These are phyloP conservation scores for Saprolegnia diclina DNA, from an alignment of 352 stramenopile genomes.

Conservation along the genomic window DNA sequence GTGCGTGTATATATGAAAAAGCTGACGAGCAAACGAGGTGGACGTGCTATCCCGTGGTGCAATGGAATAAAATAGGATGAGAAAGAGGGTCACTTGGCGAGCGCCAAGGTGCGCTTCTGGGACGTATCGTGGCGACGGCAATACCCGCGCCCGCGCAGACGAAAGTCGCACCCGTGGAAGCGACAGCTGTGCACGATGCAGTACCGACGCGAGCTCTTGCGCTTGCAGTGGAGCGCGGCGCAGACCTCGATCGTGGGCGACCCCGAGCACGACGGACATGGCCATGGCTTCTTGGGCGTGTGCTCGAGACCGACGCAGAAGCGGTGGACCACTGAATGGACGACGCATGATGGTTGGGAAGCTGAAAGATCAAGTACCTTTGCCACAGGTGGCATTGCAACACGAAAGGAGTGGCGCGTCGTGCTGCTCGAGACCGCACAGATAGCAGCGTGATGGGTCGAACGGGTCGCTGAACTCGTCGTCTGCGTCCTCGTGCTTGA, in stretches of 20 bases:
- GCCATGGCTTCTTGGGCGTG: not conserved
- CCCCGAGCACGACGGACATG: not conserved
- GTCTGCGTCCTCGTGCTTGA: not conserved
- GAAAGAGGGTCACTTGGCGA: not conserved
- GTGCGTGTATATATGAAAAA: not conserved
- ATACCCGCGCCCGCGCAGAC: constrained; percentile 21
- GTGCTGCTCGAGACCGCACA: not conserved
- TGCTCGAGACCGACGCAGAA: constrained; percentile 13
- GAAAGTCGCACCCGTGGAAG: constrained; percentile 27
- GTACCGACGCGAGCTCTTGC: constrained; percentile 10
- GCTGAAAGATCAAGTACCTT: constrained; percentile 4
- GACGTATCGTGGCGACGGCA: constrained; percentile 25
- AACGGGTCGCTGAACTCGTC: not conserved
- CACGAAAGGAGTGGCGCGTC: not conserved
- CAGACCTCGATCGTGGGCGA: constrained; percentile 4
- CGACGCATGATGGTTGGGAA: not conserved
- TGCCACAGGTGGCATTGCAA: not conserved
- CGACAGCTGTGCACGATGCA: constrained; percentile 26
- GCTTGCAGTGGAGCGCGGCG: constrained; percentile 24
- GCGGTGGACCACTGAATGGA: not conserved
- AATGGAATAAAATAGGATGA: not conserved
- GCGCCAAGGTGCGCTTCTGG: constrained; percentile 21
- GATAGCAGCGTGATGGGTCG: not conserved
- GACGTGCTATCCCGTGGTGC: too few species aligned
- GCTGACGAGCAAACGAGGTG: not conserved